These are phyloP conservation scores for Heritiera fomes DNA, from an alignment of 345 rosid genomes.

Conservation along the genomic window DNA sequence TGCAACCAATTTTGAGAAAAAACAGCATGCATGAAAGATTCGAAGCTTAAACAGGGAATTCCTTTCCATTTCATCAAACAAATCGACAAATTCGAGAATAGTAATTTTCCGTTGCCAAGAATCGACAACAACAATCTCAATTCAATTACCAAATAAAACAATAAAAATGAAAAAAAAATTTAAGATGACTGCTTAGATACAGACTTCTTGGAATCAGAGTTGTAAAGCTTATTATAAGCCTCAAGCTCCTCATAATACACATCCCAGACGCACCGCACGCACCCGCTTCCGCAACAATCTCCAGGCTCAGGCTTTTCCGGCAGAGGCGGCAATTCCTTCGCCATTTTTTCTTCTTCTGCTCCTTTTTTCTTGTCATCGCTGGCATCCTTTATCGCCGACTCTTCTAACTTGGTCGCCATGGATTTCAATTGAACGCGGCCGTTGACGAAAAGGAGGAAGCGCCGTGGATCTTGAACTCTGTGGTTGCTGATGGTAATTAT, in stretches of 20 bases:
- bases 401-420: slow-evolving; percentile 25
- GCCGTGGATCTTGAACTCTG: slow-evolving; percentile 16
- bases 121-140: background rate
- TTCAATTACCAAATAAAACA: background rate
- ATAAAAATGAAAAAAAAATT: background rate
- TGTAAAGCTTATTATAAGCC: slow-evolving; percentile 55
- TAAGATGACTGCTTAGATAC: slow-evolving; percentile 17
- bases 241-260: slow-evolving; percentile 87
- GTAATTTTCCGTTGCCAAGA: background rate
- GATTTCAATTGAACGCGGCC: background rate
- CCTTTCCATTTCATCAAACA: background rate
- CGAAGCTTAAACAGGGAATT: background rate
- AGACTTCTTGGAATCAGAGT: slow-evolving; percentile 25
- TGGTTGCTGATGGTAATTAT: background rate
- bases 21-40: too few species aligned
- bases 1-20: too few species aligned
- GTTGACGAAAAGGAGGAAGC: background rate
- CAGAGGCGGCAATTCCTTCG: slow-evolving; percentile 46
- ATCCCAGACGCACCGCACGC: slow-evolving; percentile 96
- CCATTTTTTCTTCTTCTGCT: background rate
- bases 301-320: slow-evolving; percentile 96
- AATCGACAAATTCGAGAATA: background rate
- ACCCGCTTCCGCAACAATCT: slow-evolving; percentile 96
- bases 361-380: background rate
- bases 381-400: background rate